Base-by-base conservation (phyloP, 129 eudicot species). In the Kitagawia praeruptora region DNA sequence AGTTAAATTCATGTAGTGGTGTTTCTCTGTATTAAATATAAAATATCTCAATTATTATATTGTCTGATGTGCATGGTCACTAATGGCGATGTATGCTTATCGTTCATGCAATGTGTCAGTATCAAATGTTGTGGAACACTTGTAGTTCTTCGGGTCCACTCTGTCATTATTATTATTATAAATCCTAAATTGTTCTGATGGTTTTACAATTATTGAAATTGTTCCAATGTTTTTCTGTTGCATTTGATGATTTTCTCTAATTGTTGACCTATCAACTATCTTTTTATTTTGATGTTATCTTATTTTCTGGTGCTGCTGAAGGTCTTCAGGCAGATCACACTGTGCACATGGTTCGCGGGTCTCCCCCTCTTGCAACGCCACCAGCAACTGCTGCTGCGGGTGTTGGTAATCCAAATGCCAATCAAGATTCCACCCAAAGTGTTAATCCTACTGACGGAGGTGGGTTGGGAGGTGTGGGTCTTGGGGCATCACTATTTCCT, bases 261-360 rank as follows among this genome's bases (percentile, higher is more conserved):
- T 21, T 0, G 31, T 12, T 73, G 8, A 34, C 41, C 41, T 27
- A 5, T 67, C 34, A 40, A 13, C 21, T 19, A 9, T 21, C 14
- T 46, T 41, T 80, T 77, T 21, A 23, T n/a, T 21, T 10, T 0
- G 8, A 73, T 73, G 53, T 73, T 77, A 51, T 76, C 48, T 21
- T 39, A 28, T 71, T 69, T 28, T 49, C 67, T 9, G 4, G 8
- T 76, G 63, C 58, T n/a, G 73, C n/a, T 81, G 83, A 61, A 93
- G 98, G 93, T 56, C 80, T 93, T 83, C 98, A 90, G 87, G 92
- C 96, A 75, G 98, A 93, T 87, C 98, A 93, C 82, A 90, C 98
- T 44, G 87, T 93, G 71, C 98, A 93, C 81, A 90, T 93, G 98
- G 96, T 93, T 80, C 93, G 96, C 66, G 98, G 98, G 76, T 90